Evolutionary conservation across 2,329 filamentous ascomycete genomes (phyloP).

Genomic region (Sporothrix schenckii): DNA sequence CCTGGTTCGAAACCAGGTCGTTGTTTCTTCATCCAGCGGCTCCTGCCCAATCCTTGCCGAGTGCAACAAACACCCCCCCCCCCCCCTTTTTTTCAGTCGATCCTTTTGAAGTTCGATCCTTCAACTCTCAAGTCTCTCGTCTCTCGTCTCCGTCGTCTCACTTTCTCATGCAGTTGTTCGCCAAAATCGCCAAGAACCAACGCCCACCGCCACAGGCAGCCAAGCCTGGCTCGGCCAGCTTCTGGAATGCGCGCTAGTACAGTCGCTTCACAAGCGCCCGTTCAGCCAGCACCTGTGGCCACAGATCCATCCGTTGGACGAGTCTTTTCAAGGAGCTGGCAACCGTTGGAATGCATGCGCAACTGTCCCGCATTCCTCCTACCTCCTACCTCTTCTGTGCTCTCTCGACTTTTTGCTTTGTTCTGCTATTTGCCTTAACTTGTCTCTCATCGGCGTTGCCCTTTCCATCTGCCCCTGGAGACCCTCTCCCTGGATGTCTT

Average conservation of each 20-base stretch:
- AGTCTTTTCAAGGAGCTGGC: background rate
- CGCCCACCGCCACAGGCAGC: background rate
- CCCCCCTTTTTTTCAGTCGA: background rate
- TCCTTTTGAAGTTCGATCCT: no score
- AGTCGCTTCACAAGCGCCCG: conserved; percentile 19
- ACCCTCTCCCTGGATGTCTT: conserved; percentile 26
- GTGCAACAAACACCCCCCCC: background rate
- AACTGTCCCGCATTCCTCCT: conserved; percentile 16
- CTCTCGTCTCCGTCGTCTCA: background rate
- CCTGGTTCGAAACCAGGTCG: conserved; percentile 4
- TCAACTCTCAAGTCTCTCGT: background rate
- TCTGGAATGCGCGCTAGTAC: conserved; percentile 26
- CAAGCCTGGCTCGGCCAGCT: background rate
- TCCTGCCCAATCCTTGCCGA: background rate
- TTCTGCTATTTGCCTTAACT: background rate
- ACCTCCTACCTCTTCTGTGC: background rate
- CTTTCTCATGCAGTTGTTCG: conserved; percentile 3
- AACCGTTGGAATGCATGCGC: conserved; percentile 25
- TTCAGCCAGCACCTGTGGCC: background rate
- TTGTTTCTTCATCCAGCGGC: conserved; percentile 9
- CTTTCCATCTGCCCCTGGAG: background rate
- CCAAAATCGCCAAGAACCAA: background rate
- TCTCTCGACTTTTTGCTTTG: background rate
- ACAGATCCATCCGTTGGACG: background rate
- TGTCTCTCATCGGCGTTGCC: background rate